These are phyloP conservation scores for Calophaca sinica DNA, from an alignment of 306 rosid species.

Conservation along the genomic window DNA sequence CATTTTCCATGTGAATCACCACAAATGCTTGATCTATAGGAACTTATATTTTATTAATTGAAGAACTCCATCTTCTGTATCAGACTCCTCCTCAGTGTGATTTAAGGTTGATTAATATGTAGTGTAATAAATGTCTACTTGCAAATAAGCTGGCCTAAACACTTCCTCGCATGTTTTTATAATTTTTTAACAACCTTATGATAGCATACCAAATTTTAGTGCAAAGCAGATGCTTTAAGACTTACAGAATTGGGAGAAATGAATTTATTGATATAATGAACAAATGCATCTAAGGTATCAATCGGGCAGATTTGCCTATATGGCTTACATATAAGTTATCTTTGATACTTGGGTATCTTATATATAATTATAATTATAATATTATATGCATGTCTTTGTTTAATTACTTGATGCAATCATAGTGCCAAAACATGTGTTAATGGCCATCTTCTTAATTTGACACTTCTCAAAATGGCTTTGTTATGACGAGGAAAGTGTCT, in stretches of 20 bases:
- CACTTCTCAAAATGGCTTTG: no score
- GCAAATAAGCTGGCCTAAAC: conserved; percentile 34
- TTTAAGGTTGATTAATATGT: conserved; percentile 13
- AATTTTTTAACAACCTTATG: conserved; percentile 94
- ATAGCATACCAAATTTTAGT: conserved; percentile 97
- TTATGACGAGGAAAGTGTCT: conserved; percentile 3
- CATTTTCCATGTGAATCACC: no score
- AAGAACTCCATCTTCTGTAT: conserved; percentile 21
- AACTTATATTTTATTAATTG: conserved; percentile 8
- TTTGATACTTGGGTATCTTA: conserved; percentile 29
- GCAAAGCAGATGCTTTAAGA: conserved; percentile 97
- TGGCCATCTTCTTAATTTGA: no score
- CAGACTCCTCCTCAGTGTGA: conserved; percentile 27
- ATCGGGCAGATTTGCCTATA: conserved; percentile 43
- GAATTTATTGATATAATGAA: conserved; percentile 99
- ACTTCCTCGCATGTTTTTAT: conserved; percentile 41
- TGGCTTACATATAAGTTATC: neutral
- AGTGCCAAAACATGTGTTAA: no score
- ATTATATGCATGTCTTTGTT: no score
- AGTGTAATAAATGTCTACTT: conserved; percentile 15
- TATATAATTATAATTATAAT: conserved; percentile 4
- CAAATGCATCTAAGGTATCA: conserved; percentile 99
- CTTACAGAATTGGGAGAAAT: conserved; percentile 93
- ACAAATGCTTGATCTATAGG: conserved; percentile 11
- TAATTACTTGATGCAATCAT: no score